Evolutionary conservation across 208 protist genomes (phyloP).

Genomic region (Acanthamoeba triangularis): DNA sequence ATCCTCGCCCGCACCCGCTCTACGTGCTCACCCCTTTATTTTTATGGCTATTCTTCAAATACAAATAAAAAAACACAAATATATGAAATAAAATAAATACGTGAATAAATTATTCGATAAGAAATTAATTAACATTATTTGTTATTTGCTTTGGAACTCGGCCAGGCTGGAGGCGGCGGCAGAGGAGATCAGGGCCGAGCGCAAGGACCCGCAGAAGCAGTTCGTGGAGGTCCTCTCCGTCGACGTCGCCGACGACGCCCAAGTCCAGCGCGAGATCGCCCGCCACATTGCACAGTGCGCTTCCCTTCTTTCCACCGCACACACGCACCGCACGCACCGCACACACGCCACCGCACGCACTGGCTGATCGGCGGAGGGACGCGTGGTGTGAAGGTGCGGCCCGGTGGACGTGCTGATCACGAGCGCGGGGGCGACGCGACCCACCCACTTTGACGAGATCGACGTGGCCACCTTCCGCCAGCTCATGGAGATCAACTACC

Average conservation of each 20-base stretch:
- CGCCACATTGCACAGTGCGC: not conserved
- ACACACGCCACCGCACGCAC: not conserved
- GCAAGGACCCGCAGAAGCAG: not conserved
- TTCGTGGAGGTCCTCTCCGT: constrained; percentile 76
- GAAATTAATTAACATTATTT: not conserved
- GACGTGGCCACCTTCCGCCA: constrained; percentile 63
- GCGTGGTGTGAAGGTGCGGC: not conserved
- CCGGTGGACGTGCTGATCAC: constrained; percentile 80
- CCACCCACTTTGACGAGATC: constrained; percentile 80
- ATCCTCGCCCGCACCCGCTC: constrained; percentile 75
- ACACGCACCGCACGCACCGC: not conserved
- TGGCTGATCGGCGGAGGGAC: not conserved
- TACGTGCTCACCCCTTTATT: constrained; percentile 22
- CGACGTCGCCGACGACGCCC: constrained; percentile 53
- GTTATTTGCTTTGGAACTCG: not conserved
- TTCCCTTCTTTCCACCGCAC: not conserved
- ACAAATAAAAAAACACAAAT: too few species aligned
- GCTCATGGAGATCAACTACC: constrained; percentile 83
- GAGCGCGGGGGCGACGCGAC: constrained; percentile 76
- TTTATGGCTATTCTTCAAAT: too few species aligned
- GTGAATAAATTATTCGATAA: too few species aligned
- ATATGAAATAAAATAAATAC: too few species aligned
- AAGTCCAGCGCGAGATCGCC: not conserved
- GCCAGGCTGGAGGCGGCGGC: constrained; percentile 63
- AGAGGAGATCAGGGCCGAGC: constrained; percentile 42